These are phyloP conservation scores for Physcomitrium patens DNA, from an alignment of 225 moss, liverwort and hornwort species.

Conservation along the genomic window DNA sequence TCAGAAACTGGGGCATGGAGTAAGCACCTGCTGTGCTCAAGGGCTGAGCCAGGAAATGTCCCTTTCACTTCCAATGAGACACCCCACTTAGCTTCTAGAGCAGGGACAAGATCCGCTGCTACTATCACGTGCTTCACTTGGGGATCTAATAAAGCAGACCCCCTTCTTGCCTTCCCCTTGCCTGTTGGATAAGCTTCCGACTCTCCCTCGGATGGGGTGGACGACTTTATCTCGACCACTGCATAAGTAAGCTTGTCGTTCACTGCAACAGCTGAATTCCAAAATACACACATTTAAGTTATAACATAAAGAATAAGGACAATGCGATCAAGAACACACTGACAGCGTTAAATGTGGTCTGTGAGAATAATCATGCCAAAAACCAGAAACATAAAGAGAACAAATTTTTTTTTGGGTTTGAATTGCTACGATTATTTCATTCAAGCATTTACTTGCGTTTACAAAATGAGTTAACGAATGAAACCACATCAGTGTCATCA, in stretches of 20 bases:
- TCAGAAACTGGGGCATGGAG: constrained; percentile 19
- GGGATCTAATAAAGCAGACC: constrained; percentile 70
- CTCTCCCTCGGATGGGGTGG: constrained; percentile 33
- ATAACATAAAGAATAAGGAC: neutral
- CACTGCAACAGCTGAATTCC: constrained; percentile 90
- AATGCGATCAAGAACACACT: too few species aligned
- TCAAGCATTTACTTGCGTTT: too few species aligned
- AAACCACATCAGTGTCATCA: too few species aligned
- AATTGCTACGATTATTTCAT: too few species aligned
- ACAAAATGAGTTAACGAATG: too few species aligned
- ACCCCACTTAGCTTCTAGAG: constrained; percentile 81
- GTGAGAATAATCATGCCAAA: neutral
- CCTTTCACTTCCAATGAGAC: constrained; percentile 78
- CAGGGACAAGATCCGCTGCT: constrained; percentile 79
- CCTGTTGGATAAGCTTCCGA: constrained; percentile 40
- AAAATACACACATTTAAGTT: constrained; percentile 24
- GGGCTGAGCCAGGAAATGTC: constrained; percentile 79
- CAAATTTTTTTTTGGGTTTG: neutral
- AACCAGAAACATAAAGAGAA: neutral
- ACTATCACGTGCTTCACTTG: constrained; percentile 72
- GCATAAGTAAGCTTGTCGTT: constrained; percentile 87
- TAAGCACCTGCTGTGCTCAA: constrained; percentile 79
- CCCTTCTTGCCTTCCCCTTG: constrained; percentile 62
- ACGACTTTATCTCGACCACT: constrained; percentile 69
- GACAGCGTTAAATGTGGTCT: neutral